These are phyloP conservation scores for Sphagnum magellanicum DNA, from an alignment of 228 moss, liverwort and hornwort genomes.

Conservation along the genomic window DNA sequence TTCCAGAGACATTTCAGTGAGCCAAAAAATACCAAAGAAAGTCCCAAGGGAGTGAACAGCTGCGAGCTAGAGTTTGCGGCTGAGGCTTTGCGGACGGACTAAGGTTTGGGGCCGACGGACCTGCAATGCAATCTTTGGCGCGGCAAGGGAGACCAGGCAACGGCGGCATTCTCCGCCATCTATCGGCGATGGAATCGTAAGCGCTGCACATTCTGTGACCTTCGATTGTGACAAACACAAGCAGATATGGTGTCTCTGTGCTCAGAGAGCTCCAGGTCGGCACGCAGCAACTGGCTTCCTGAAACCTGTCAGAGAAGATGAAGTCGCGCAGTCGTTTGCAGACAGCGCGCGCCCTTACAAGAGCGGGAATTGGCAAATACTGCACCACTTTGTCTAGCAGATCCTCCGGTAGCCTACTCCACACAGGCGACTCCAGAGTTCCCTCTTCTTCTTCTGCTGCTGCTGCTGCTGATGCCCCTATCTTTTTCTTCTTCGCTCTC, in stretches of 20 bases:
- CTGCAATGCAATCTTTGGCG: slow-evolving; percentile 19
- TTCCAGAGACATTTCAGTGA: too few species aligned
- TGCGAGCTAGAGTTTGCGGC: not conserved
- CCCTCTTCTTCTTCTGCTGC: too few species aligned
- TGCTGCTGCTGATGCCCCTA: too few species aligned
- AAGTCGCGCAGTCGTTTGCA: slow-evolving; percentile 14
- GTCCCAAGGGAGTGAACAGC: not conserved
- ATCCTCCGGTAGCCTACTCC: slow-evolving; percentile 2
- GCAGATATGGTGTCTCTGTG: slow-evolving; percentile 12
- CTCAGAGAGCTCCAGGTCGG: slow-evolving; percentile 12
- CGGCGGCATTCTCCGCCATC: slow-evolving; percentile 13
- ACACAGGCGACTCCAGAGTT: not conserved
- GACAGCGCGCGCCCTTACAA: slow-evolving; percentile 12
- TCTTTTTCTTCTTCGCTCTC: too few species aligned
- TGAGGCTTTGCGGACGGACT: not conserved
- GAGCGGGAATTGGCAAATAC: slow-evolving; percentile 13
- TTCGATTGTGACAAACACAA: slow-evolving; percentile 15
- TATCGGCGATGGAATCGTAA: slow-evolving; percentile 7
- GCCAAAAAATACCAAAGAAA: not conserved
- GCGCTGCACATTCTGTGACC: slow-evolving; percentile 13
- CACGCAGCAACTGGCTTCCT: slow-evolving; percentile 4
- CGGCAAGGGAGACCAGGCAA: slow-evolving; percentile 11
- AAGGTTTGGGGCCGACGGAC: slow-evolving; percentile 1
- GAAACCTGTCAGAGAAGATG: slow-evolving; percentile 19
- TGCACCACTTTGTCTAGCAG: slow-evolving; percentile 21